Conservation (phyloP, 2,329 filamentous ascomycete species). For the Fusarium odoratissimum region DNA sequence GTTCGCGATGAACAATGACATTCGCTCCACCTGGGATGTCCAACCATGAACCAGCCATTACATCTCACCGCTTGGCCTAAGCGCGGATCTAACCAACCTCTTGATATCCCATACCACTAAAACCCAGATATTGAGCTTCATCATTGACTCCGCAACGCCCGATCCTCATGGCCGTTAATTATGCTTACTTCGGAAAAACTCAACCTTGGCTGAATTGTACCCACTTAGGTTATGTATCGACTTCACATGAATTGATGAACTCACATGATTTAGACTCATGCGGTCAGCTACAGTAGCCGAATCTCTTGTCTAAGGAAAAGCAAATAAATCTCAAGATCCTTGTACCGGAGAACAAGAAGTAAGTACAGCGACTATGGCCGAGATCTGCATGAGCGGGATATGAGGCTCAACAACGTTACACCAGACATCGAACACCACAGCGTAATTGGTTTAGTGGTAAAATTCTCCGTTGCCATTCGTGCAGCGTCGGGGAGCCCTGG, state of each 20-base stretch:
- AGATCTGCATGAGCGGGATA: rapidly evolving
- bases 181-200: constrained; percentile 7
- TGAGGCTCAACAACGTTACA: rapidly evolving
- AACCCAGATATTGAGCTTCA: neutral
- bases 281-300: constrained; percentile 24
- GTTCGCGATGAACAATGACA: constrained; percentile 19
- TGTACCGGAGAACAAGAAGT: neutral
- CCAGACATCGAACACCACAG: neutral
- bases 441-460: constrained; percentile 27
- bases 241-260: neutral
- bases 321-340: constrained; percentile 10
- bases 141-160: constrained; percentile 11
- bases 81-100: constrained; percentile 17
- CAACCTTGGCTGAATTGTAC: neutral
- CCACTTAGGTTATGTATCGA: neutral
- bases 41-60: constrained; percentile 16
- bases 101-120: constrained; percentile 1
- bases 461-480: constrained; percentile 20
- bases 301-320: neutral
- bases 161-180: neutral
- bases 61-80: constrained; percentile 27
- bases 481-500: constrained; percentile 29
- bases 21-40: constrained; percentile 14
- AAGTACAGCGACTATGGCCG: neutral
- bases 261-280: constrained; percentile 31